Conservation (phyloP, 345 rosid species). For the Eucalyptus paniculata region DNA sequence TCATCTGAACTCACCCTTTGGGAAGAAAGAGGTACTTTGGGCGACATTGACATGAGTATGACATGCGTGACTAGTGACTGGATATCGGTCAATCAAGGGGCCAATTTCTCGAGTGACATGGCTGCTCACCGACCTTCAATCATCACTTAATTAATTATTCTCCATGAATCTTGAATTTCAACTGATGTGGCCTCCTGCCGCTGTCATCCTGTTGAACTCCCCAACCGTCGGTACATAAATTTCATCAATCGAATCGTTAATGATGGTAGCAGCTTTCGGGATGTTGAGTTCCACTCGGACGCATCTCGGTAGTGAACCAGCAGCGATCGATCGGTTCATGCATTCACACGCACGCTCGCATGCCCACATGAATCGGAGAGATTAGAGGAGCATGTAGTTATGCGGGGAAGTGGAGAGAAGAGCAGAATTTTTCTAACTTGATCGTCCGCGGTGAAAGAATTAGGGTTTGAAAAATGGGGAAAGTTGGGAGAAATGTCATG, state of each 20-base stretch:
- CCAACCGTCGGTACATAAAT: not conserved
- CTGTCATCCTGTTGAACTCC: not conserved
- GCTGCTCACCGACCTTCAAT: not conserved
- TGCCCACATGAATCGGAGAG: not conserved
- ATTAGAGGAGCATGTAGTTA: not conserved
- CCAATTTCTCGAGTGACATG: not conserved
- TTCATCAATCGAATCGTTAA: not conserved
- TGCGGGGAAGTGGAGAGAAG: not conserved
- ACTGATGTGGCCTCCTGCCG: not conserved
- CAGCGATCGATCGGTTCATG: not conserved
- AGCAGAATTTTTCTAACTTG: not conserved
- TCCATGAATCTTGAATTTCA: not conserved
- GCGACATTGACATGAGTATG: no score
- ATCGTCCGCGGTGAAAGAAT: not conserved
- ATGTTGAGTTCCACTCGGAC: not conserved
- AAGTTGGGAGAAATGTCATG: not conserved
- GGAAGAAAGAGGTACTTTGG: not conserved
- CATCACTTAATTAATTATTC: not conserved
- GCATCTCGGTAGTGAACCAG: not conserved
- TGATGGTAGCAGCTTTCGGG: not conserved
- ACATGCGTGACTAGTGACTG: not conserved
- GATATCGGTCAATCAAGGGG: not conserved
- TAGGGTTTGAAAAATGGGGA: not conserved
- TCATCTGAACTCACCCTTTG: not conserved
- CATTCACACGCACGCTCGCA: not conserved